phyloP scores from a whole-genome alignment of 768 basidiomycete genomes.

The Tulasnella sp. region DNA sequence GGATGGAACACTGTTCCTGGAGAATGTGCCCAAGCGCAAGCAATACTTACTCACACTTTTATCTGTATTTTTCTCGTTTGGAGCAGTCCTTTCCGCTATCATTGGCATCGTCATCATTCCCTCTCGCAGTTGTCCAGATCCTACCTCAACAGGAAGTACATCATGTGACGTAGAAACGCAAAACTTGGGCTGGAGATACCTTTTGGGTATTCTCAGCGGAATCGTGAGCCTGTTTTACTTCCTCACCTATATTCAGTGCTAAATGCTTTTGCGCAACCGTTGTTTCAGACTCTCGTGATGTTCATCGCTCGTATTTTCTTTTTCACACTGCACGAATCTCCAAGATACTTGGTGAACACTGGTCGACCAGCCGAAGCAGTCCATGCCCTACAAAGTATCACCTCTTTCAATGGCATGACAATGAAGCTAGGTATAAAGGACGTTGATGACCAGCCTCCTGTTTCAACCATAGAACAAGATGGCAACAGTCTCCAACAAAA shows the following conservation, averaged over 20 bases:
- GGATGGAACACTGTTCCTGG: constrained; percentile 81
- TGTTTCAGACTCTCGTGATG: constrained; percentile 72
- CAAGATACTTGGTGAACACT: constrained; percentile 81
- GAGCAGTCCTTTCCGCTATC: constrained; percentile 72
- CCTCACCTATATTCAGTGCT: not conserved
- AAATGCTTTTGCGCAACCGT: not conserved
- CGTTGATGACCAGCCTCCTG: constrained; percentile 34
- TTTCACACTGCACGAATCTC: constrained; percentile 89
- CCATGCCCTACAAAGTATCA: constrained; percentile 70
- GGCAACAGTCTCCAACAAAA: too few species aligned
- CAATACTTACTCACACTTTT: constrained; percentile 85
- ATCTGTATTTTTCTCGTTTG: constrained; percentile 91
- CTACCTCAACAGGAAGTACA: constrained; percentile 21
- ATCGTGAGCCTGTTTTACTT: constrained; percentile 43
- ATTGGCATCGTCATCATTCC: constrained; percentile 74
- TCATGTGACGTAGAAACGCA: constrained; percentile 56
- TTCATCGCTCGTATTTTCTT: constrained; percentile 76
- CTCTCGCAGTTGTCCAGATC: constrained; percentile 29
- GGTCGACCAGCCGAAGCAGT: constrained; percentile 77
- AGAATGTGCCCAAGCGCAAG: constrained; percentile 86
- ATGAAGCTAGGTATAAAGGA: constrained; percentile 57
- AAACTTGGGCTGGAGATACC: constrained; percentile 83
- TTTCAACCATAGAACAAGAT: too few species aligned
- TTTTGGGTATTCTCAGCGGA: constrained; percentile 62
- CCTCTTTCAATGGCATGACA: constrained; percentile 68